phyloP scores from a whole-genome alignment of 1,284 basidiomycete species.

The Cutaneotrichosporon cavernicola region DNA sequence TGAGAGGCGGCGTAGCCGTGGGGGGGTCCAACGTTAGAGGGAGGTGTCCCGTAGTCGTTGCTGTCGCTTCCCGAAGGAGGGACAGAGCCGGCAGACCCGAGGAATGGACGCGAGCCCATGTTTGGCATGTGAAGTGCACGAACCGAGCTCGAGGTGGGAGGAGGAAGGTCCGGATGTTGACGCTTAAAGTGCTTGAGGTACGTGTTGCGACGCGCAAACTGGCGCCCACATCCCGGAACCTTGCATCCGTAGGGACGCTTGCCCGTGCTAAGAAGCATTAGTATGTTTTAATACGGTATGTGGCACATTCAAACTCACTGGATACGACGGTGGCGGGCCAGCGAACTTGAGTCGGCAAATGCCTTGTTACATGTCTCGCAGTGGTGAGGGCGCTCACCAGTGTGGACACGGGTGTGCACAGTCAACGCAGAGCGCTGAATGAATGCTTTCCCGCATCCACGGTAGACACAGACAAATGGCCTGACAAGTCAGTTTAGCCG shows the following conservation, averaged over 20 bases:
- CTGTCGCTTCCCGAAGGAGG: constrained; percentile 24
- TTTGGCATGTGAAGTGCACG: constrained; percentile 24
- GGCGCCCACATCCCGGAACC: constrained; percentile 36
- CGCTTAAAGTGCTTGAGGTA: constrained; percentile 47
- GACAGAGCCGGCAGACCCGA: constrained; percentile 20
- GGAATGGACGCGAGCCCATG: constrained; percentile 17
- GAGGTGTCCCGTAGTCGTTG: constrained; percentile 29
- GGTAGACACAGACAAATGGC: constrained; percentile 48
- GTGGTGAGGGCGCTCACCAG: constrained; percentile 60
- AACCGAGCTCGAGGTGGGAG: constrained; percentile 32
- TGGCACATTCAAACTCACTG: constrained; percentile 50
- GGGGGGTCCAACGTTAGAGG: constrained; percentile 24
- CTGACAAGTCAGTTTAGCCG: constrained; percentile 28
- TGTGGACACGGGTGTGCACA: constrained; percentile 55
- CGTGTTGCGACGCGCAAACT: constrained; percentile 49
- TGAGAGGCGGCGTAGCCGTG: constrained; percentile 45
- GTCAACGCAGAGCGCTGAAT: constrained; percentile 54
- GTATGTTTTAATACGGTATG: constrained; percentile 1
- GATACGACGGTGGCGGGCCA: constrained; percentile 60
- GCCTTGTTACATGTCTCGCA: constrained; percentile 58
- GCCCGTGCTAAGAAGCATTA: constrained; percentile 36
- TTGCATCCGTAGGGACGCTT: constrained; percentile 46
- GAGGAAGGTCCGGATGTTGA: constrained; percentile 43
- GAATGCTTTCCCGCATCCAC: constrained; percentile 51
- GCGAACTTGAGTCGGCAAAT: constrained; percentile 60